These are phyloP conservation scores for Dendrocalamus latiflorus DNA, from an alignment of 202 grass and related monocot genomes.

Conservation along the genomic window DNA sequence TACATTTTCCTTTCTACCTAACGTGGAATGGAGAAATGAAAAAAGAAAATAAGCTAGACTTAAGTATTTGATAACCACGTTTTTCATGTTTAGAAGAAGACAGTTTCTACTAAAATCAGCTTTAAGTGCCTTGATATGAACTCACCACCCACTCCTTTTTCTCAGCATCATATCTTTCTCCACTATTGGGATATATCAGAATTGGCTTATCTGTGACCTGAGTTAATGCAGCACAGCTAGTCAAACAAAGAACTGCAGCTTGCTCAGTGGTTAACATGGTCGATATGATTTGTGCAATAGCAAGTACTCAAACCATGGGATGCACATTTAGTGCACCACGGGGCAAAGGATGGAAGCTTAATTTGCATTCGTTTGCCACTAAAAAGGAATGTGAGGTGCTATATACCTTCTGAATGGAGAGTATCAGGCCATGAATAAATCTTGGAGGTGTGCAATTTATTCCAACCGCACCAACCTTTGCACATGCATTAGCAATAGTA, in stretches of 20 bases:
- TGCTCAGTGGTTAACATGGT: neutral
- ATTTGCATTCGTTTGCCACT: neutral
- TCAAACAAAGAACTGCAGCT: neutral
- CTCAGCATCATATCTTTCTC: conserved; percentile 82
- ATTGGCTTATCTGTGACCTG: conserved; percentile 91
- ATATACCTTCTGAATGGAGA: conserved; percentile 67
- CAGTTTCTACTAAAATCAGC: neutral
- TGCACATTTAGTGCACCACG: neutral
- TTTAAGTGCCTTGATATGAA: conserved; percentile 2
- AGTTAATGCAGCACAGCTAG: conserved; percentile 9
- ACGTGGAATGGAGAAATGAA: neutral
- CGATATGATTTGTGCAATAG: neutral
- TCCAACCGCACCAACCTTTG: conserved; percentile 67
- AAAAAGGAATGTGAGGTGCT: neutral
- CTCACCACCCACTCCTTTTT: conserved; percentile 99
- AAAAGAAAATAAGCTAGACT: conserved; percentile 1
- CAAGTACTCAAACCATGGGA: neutral
- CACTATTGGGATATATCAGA: conserved; percentile 98
- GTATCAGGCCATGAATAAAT: conserved; percentile 86
- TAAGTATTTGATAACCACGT: neutral
- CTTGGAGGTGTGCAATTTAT: conserved; percentile 97
- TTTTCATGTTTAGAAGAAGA: conserved; percentile 7
- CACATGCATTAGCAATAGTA: conserved; percentile 65
- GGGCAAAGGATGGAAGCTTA: neutral
- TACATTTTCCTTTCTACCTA: neutral